Conservation (phyloP, 108 stramenopile genomes). For the Epithemia pelagica region DNA sequence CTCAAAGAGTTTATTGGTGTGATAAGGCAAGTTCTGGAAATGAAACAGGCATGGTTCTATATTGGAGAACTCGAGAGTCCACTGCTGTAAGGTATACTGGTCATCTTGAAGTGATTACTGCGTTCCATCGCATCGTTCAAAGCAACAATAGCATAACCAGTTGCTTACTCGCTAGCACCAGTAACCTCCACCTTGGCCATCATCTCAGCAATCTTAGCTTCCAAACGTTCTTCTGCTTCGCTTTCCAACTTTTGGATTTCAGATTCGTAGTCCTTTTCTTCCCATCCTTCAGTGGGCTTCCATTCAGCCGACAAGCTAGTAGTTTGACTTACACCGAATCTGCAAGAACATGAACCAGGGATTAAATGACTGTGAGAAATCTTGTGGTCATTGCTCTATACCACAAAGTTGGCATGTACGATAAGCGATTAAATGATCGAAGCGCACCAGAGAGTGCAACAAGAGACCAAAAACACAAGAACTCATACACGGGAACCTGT, state of each 20-base stretch:
- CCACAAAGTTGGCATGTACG: background rate
- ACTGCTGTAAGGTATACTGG: too few relatives aligned
- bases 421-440: background rate
- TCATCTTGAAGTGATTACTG: too few relatives aligned
- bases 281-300: constrained; percentile 32
- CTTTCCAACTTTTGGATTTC: constrained; percentile 65
- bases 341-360: constrained; percentile 7
- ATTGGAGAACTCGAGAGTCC: too few relatives aligned
- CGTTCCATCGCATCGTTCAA: too few relatives aligned
- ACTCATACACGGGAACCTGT: background rate
- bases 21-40: too few relatives aligned
- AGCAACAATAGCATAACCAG: too few relatives aligned
- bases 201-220: constrained; percentile 69
- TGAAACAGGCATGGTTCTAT: too few relatives aligned
- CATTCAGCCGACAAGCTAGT: constrained; percentile 27
- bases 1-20: too few relatives aligned
- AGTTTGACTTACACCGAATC: constrained; percentile 10
- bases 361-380: constrained; percentile 2
- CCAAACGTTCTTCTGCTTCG: constrained; percentile 75
- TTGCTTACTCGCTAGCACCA: too few relatives aligned
- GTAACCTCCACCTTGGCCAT: constrained; percentile 62
- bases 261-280: constrained; percentile 57
- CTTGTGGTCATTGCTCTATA: background rate
- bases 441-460: background rate
- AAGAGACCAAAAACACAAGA: background rate